A percentile compares a stretch with the other conserved stretches of the same genome.
phyloP scores from a whole-genome alignment of 2,329 filamentous ascomycete species.

The Microsporum ferrugineum region DNA sequence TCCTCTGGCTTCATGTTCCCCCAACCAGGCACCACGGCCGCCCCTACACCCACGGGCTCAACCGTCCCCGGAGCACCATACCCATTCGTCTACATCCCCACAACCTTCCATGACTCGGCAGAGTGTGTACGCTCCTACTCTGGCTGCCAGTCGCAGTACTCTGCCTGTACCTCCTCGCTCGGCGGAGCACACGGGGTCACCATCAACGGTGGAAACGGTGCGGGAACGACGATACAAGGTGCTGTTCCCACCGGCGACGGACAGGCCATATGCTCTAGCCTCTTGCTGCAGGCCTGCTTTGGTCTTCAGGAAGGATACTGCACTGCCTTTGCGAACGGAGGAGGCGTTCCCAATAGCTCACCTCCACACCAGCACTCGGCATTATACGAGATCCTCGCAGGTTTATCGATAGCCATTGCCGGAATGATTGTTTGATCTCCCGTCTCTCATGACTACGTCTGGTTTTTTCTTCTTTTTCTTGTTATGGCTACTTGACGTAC shows the following conservation, averaged over 20 bases:
- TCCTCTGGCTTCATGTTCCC: constrained; percentile 28
- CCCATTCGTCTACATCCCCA: constrained; percentile 44
- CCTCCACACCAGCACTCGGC: constrained; percentile 5
- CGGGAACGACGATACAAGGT: constrained; percentile 39
- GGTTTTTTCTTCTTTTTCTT: not conserved
- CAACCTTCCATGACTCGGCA: constrained; percentile 41
- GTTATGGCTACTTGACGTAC: not conserved
- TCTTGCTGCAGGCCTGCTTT: constrained; percentile 39
- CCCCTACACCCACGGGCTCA: constrained; percentile 23
- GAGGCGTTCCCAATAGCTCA: constrained; percentile 10
- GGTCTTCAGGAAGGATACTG: constrained; percentile 40
- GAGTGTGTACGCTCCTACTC: constrained; percentile 45
- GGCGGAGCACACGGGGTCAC: constrained; percentile 44
- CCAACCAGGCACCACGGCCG: constrained; percentile 24
- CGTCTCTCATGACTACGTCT: not conserved
- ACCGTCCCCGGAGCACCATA: constrained; percentile 42
- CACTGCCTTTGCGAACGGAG: constrained; percentile 25
- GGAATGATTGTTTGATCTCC: constrained; percentile 32
- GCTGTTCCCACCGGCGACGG: constrained; percentile 32
- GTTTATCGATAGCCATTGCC: constrained; percentile 35
- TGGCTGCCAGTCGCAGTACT: constrained; percentile 39
- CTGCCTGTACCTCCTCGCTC: constrained; percentile 34
- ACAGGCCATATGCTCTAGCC: constrained; percentile 36
- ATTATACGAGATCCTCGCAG: constrained; percentile 33
- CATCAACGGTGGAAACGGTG: constrained; percentile 37